Evolutionary conservation across 352 stramenopile genomes (phyloP).

Genomic region (Pythium vanterpoolii): DNA sequence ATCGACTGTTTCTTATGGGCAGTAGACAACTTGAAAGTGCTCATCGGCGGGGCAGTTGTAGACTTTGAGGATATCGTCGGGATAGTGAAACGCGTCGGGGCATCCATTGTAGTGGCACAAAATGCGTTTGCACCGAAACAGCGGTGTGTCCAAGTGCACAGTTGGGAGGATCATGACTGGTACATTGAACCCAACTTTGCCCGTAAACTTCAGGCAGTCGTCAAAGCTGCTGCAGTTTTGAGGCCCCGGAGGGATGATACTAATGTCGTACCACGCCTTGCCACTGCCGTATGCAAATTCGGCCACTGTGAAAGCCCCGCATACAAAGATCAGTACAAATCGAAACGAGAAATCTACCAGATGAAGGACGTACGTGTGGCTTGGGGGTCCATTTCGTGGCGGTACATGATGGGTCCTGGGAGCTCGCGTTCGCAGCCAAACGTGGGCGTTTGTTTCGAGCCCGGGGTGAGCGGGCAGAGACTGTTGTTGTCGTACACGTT

Average conservation of each 20-base stretch:
- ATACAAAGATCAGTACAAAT: too few relatives aligned
- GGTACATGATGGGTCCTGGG: constrained; percentile 18
- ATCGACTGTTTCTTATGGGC: constrained; percentile 11
- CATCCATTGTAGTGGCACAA: constrained; percentile 28
- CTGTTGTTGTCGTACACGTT: constrained; percentile 27
- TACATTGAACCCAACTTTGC: constrained; percentile 30
- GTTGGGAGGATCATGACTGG: constrained; percentile 28
- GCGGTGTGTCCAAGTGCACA: constrained; percentile 1
- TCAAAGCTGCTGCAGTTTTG: constrained; percentile 25
- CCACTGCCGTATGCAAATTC: constrained; percentile 20
- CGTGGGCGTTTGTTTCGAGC: not conserved
- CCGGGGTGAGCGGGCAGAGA: constrained; percentile 11
- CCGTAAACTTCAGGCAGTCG: constrained; percentile 20
- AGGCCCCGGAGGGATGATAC: constrained; percentile 28
- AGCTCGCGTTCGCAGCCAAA: constrained; percentile 22
- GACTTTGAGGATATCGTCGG: constrained; percentile 29
- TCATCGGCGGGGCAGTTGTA: constrained; percentile 31
- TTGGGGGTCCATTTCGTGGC: constrained; percentile 11
- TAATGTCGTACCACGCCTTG: constrained; percentile 34
- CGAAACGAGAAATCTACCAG: not conserved
- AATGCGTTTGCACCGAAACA: constrained; percentile 23
- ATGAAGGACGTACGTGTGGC: constrained; percentile 20
- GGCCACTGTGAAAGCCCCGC: constrained; percentile 19
- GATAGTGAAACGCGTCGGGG: constrained; percentile 30
- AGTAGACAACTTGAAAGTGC: constrained; percentile 33